These are phyloP conservation scores for Tardiomyces blankii DNA, from an alignment of 1,139 yeast genomes.

Conservation along the genomic window DNA sequence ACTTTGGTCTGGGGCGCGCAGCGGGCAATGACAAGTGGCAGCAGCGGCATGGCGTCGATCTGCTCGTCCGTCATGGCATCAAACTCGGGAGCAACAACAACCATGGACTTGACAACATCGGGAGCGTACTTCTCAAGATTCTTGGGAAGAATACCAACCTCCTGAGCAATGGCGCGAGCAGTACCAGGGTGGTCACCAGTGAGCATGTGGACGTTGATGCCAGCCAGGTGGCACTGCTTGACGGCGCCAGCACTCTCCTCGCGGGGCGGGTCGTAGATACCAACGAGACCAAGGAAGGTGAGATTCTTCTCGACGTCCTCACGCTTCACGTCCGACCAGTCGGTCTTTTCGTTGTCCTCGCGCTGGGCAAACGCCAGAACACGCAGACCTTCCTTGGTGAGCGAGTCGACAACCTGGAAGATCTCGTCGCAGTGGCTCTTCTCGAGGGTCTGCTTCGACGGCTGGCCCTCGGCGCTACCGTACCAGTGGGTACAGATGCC, in stretches of 20 bases:
- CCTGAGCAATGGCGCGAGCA: constrained; percentile 72
- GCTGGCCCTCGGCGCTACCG: constrained; percentile 19
- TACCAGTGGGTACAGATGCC: constrained; percentile 49
- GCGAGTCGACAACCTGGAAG: constrained; percentile 47
- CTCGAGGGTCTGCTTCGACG: constrained; percentile 2
- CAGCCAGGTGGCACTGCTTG: constrained; percentile 58
- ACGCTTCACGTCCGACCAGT: constrained; percentile 85
- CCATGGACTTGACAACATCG: constrained; percentile 43
- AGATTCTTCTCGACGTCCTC: constrained; percentile 44
- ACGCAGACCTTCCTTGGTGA: constrained; percentile 62
- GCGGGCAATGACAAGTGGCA: constrained; percentile 73
- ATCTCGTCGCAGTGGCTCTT: constrained; percentile 32
- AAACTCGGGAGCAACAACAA: constrained; percentile 51
- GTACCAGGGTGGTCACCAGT: constrained; percentile 84
- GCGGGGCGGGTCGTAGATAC: constrained; percentile 79
- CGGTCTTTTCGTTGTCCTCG: constrained; percentile 31
- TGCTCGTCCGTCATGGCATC: constrained; percentile 52
- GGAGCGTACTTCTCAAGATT: constrained; percentile 52
- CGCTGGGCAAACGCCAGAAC: constrained; percentile 90
- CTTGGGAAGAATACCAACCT: constrained; percentile 72
- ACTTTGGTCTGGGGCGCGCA: constrained; percentile 84
- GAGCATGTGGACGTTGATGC: constrained; percentile 74
- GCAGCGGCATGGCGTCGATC: constrained; percentile 55
- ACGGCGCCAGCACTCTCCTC: constrained; percentile 62
- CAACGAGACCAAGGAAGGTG: constrained; percentile 58